phyloP scores from a whole-genome alignment of 805 yeast species.

The Pichia exigua region DNA sequence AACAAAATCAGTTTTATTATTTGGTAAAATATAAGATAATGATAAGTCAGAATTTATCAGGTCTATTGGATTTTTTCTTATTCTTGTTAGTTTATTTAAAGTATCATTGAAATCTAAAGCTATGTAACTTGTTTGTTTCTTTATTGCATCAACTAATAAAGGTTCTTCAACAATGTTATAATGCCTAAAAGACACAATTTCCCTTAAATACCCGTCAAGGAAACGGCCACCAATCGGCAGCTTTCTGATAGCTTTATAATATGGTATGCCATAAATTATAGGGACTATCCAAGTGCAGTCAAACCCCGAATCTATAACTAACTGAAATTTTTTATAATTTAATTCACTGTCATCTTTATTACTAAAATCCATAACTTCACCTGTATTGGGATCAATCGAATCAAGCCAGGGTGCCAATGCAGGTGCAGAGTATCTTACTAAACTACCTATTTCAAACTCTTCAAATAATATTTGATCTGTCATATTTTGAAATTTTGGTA shows the following conservation, averaged over 20 bases:
- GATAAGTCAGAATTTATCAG: slow-evolving; percentile 26
- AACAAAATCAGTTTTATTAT: slow-evolving; percentile 67
- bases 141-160: slow-evolving; percentile 71
- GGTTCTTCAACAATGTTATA: slow-evolving; percentile 93
- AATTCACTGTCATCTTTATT: slow-evolving; percentile 3
- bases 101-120: slow-evolving; percentile 43
- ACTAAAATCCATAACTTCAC: neutral
- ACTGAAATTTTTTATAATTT: slow-evolving; percentile 46
- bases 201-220: slow-evolving; percentile 74
- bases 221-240: slow-evolving; percentile 84
- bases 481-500: slow-evolving; percentile 74
- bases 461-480: slow-evolving; percentile 92
- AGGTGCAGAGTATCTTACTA: slow-evolving; percentile 59
- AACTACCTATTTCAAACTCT: slow-evolving; percentile 73
- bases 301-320: slow-evolving; percentile 85
- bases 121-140: slow-evolving; percentile 70
- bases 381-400: neutral
- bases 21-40: slow-evolving; percentile 79
- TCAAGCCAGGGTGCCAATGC: slow-evolving; percentile 58
- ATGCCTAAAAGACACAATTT: slow-evolving; percentile 80
- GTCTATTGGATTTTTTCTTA: slow-evolving; percentile 15
- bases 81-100: slow-evolving; percentile 20
- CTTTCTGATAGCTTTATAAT: slow-evolving; percentile 69
- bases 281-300: slow-evolving; percentile 86
- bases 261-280: slow-evolving; percentile 66